Evolutionary conservation across 192 early-diverging fungal genomes (phyloP).

Genomic region (Tieghemiomyces parasiticus): DNA sequence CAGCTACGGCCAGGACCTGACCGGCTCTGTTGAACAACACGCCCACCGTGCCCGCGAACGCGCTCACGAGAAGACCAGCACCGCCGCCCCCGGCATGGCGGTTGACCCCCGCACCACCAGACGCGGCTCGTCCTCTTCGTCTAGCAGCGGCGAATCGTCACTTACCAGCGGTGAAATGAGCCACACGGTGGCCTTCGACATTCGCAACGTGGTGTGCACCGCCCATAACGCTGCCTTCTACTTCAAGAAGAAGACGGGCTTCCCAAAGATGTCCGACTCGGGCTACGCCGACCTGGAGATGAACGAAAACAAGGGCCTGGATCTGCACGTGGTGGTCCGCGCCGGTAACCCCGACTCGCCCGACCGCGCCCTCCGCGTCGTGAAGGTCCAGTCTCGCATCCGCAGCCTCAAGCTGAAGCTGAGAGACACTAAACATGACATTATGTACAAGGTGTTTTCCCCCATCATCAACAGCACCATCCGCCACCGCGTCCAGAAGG

Average conservation of each 20-base stretch:
- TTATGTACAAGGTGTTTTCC: constrained; percentile 20
- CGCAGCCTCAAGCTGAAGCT: constrained; percentile 23
- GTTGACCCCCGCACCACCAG: too few species aligned
- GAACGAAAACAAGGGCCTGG: constrained; percentile 17
- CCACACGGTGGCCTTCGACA: constrained; percentile 10
- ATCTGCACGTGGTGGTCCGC: constrained; percentile 12
- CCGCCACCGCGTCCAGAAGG: not conserved
- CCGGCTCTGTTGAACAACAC: constrained; percentile 10
- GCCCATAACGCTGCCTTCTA: constrained; percentile 41
- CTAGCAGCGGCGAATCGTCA: not conserved
- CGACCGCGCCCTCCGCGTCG: constrained; percentile 16
- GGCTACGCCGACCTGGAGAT: constrained; percentile 34
- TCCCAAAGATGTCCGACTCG: constrained; percentile 28
- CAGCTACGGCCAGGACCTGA: constrained; percentile 12
- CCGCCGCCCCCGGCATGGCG: not conserved
- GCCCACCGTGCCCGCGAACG: constrained; percentile 6
- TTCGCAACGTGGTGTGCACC: constrained; percentile 12
- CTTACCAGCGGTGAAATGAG: not conserved
- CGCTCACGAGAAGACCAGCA: not conserved
- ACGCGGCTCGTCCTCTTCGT: too few species aligned
- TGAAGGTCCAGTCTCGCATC: constrained; percentile 20
- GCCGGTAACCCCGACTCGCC: constrained; percentile 9
- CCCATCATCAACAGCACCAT: constrained; percentile 18
- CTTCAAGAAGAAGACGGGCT: constrained; percentile 32
- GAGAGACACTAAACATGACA: constrained; percentile 27